Evolutionary conservation across 345 rosid species (phyloP).

Genomic region (Sapria himalayana): DNA sequence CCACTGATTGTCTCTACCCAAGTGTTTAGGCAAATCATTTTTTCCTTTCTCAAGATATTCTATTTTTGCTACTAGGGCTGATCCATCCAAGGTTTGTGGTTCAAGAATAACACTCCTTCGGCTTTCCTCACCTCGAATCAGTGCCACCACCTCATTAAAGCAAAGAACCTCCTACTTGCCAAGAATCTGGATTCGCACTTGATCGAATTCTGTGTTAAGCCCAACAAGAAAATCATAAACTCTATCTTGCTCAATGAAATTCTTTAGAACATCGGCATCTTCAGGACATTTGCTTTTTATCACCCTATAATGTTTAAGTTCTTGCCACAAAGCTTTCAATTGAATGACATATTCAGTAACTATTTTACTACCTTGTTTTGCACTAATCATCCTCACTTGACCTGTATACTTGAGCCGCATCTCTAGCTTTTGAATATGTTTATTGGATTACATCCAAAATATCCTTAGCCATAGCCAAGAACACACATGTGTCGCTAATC

Average conservation of each 20-base stretch:
- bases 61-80: not conserved
- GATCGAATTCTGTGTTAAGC: not conserved
- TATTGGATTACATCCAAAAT: not conserved
- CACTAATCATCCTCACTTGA: not conserved
- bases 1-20: not conserved
- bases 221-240: no score
- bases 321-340: not conserved
- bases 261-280: not conserved
- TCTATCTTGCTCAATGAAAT: not conserved
- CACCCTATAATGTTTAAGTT: not conserved
- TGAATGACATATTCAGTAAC: not conserved
- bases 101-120: not conserved
- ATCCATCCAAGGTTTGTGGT: not conserved
- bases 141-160: no score
- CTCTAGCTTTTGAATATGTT: not conserved
- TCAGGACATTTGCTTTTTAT: not conserved
- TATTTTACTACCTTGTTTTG: not conserved
- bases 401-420: no score
- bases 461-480: not conserved
- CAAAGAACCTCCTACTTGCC: not conserved
- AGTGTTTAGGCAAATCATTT: not conserved
- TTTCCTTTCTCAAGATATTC: not conserved
- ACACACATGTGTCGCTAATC: not conserved
- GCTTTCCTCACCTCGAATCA: not conserved
- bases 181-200: not conserved